A percentile compares a stretch with the other conserved stretches of the same genome.
Evolutionary conservation across 192 early-diverging fungal species (phyloP).

Genomic region (Podila epigama): DNA sequence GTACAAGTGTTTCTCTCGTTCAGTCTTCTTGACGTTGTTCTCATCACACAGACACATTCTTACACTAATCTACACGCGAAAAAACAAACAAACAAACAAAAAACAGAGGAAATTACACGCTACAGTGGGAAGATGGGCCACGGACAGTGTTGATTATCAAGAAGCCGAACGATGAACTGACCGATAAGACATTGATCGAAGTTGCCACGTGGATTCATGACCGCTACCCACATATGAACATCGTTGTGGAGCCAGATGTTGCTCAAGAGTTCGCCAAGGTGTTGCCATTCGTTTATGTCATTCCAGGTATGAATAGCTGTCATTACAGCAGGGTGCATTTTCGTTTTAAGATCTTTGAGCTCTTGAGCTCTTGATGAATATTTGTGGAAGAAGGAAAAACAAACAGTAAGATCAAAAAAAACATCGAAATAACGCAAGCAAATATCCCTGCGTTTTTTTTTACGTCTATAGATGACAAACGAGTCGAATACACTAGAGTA

Average conservation of each 20-base stretch:
- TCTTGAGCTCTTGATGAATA: no score
- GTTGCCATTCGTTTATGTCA: slow-evolving; percentile 63
- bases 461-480: slow-evolving; percentile 24
- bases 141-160: slow-evolving; percentile 81
- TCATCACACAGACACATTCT: no score
- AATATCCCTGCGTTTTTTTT: no score
- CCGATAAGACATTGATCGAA: slow-evolving; percentile 70
- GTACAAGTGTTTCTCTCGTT: not conserved
- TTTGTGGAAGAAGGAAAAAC: no score
- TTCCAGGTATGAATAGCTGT: slow-evolving; percentile 49
- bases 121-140: slow-evolving; percentile 70
- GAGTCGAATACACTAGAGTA: slow-evolving; percentile 68
- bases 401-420: no score
- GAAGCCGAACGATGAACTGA: slow-evolving; percentile 75
- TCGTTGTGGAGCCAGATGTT: slow-evolving; percentile 75
- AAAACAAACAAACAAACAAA: not conserved
- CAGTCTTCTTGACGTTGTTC: not conserved
- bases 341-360: not conserved
- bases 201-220: slow-evolving; percentile 76
- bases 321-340: not conserved
- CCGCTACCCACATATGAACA: slow-evolving; percentile 69
- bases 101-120: slow-evolving; percentile 55
- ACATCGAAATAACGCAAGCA: no score
- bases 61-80: no score
- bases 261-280: slow-evolving; percentile 58